phyloP scores from a whole-genome alignment of 2,329 filamentous ascomycete genomes.

The Ceratocystis cacaofunesta region DNA sequence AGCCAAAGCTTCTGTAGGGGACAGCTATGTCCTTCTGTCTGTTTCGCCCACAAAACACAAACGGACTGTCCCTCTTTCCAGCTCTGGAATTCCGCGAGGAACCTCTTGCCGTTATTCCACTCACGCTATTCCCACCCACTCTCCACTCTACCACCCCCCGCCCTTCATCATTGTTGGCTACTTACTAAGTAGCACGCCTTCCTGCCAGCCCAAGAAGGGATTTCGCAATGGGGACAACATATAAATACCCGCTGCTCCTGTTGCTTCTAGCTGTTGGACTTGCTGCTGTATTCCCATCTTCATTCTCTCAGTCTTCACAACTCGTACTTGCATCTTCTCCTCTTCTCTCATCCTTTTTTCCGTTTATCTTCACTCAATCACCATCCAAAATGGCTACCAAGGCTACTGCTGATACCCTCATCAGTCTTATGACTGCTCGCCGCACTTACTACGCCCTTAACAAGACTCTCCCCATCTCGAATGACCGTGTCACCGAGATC shows the following conservation, averaged over 20 bases:
- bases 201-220: background rate
- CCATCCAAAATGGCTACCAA: conserved; percentile 26
- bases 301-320: background rate
- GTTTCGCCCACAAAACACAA: background rate
- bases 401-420: conserved; percentile 32
- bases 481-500: conserved; percentile 48
- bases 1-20: background rate
- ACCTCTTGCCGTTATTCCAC: background rate
- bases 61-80: background rate
- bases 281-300: conserved; percentile 8
- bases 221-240: conserved; percentile 3
- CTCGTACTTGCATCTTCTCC: conserved; percentile 9
- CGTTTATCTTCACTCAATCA: conserved; percentile 13
- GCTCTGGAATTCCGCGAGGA: background rate
- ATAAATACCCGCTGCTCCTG: conserved; percentile 15
- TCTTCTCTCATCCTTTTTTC: conserved; percentile 2
- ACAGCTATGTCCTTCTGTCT: background rate
- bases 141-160: background rate
- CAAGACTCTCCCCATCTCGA: conserved; percentile 44
- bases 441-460: conserved; percentile 54
- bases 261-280: conserved; percentile 7
- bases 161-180: background rate
- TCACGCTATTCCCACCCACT: background rate
- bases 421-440: conserved; percentile 51
- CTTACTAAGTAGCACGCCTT: background rate